Evolutionary conservation across 2,329 filamentous ascomycete species (phyloP).

Genomic region (Onygenales sp.): DNA sequence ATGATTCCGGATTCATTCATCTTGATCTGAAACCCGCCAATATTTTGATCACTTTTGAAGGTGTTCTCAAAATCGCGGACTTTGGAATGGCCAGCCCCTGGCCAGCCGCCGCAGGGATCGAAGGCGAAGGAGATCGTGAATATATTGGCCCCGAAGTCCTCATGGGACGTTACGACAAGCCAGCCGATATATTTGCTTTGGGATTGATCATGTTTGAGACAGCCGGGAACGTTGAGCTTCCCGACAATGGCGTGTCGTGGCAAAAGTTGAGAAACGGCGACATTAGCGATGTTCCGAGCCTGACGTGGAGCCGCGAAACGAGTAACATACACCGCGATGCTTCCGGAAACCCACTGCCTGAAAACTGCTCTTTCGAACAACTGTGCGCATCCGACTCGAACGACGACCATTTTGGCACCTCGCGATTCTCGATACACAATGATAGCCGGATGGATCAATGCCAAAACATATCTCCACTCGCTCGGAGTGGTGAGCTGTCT

Average conservation of each 20-base stretch:
- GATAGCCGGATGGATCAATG: constrained; percentile 15
- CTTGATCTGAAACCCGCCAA: constrained; percentile 59
- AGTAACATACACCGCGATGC: constrained; percentile 64
- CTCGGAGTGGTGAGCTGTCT: constrained; percentile 48
- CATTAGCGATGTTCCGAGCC: constrained; percentile 75
- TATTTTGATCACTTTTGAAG: constrained; percentile 56
- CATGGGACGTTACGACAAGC: constrained; percentile 75
- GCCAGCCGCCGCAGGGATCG: constrained; percentile 66
- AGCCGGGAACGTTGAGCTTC: constrained; percentile 84
- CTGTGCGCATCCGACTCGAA: constrained; percentile 29
- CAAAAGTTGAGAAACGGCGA: constrained; percentile 81
- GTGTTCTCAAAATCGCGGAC: constrained; percentile 57
- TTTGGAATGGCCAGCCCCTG: constrained; percentile 66
- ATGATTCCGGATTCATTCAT: constrained; percentile 72
- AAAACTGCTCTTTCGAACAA: constrained; percentile 34
- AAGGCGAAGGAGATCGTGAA: constrained; percentile 89
- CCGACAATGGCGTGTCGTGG: constrained; percentile 88
- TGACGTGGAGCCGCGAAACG: constrained; percentile 68
- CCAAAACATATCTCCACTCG: constrained; percentile 10
- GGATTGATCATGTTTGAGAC: constrained; percentile 93
- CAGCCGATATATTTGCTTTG: constrained; percentile 86
- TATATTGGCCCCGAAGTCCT: constrained; percentile 95
- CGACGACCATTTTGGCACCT: constrained; percentile 9
- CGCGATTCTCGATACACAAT: not conserved
- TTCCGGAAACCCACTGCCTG: constrained; percentile 56